Evolutionary conservation across 345 rosid species (phyloP).

Genomic region (Rhizophora mangle): DNA sequence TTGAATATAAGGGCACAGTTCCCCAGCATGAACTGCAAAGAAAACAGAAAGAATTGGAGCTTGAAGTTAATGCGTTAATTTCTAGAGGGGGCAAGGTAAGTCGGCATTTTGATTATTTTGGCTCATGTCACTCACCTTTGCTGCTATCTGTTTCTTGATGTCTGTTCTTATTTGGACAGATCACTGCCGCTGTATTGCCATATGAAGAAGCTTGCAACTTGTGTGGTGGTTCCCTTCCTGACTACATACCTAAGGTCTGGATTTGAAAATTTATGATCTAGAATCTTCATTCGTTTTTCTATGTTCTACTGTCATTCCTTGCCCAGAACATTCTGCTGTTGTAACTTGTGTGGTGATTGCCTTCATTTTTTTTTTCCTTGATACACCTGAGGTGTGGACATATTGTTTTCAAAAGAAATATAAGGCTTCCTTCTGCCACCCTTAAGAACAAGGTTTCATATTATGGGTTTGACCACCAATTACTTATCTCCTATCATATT

Average conservation of each 20-base stretch:
- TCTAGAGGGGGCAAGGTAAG: slow-evolving; percentile 64
- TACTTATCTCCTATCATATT: too few species aligned
- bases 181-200: slow-evolving; percentile 50
- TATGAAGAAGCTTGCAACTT: slow-evolving; percentile 61
- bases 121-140: background rate
- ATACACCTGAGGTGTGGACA: too few species aligned
- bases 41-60: slow-evolving; percentile 59
- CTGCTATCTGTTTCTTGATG: slow-evolving; percentile 6
- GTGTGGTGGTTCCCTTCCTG: slow-evolving; percentile 84
- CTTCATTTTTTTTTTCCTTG: too few species aligned
- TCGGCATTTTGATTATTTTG: background rate
- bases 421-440: too few species aligned
- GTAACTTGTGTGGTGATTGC: too few species aligned
- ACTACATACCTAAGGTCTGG: slow-evolving; percentile 67
- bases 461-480: too few species aligned
- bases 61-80: slow-evolving; percentile 62
- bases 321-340: too few species aligned
- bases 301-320: background rate
- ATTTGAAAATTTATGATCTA: background rate
- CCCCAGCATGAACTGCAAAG: slow-evolving; percentile 50
- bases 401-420: too few species aligned
- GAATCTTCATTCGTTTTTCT: background rate
- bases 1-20: slow-evolving; percentile 69
- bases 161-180: slow-evolving; percentile 32
- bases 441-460: too few species aligned